phyloP scores from a whole-genome alignment of 2,329 filamentous ascomycete genomes.

The Pseudogymnoascus sp. region DNA sequence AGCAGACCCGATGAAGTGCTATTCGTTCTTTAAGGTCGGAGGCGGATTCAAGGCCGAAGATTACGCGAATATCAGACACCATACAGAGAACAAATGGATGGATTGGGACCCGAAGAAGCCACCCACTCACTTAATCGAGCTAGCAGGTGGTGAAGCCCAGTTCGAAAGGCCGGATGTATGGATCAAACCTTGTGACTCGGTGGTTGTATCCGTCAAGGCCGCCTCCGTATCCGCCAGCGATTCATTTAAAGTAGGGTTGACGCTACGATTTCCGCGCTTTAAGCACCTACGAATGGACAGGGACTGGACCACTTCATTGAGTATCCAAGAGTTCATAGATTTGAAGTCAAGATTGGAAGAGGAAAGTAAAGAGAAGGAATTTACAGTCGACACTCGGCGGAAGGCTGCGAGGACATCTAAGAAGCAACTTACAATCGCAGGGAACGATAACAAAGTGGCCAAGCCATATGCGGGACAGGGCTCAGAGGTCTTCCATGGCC shows the following conservation, averaged over 20 bases:
- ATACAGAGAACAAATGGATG: conserved; percentile 85
- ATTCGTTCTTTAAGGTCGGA: conserved; percentile 98
- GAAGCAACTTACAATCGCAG: conserved; percentile 62
- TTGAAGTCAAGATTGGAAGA: conserved; percentile 61
- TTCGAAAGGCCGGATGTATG: conserved; percentile 80
- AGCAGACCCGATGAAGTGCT: conserved; percentile 63
- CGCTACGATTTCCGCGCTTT: conserved; percentile 86
- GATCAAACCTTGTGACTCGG: conserved; percentile 81
- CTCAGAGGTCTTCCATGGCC: conserved; percentile 61
- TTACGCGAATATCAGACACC: conserved; percentile 72
- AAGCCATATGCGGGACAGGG: conserved; percentile 48
- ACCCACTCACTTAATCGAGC: conserved; percentile 68
- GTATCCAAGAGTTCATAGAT: conserved; percentile 66
- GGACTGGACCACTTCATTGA: conserved; percentile 71
- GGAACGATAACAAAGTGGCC: conserved; percentile 48
- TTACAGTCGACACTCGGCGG: conserved; percentile 64
- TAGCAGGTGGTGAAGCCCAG: conserved; percentile 67
- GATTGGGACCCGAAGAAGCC: conserved; percentile 74
- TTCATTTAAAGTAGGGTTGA: conserved; percentile 67
- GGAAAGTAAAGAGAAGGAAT: conserved; percentile 64
- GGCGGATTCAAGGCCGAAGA: conserved; percentile 82
- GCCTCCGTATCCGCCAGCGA: conserved; percentile 68
- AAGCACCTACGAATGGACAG: conserved; percentile 75
- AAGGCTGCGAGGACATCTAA: conserved; percentile 46
- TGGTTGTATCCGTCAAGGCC: conserved; percentile 85